These are phyloP conservation scores for Nicotiana knightiana DNA, from an alignment of 257 asterid genomes.

Conservation along the genomic window DNA sequence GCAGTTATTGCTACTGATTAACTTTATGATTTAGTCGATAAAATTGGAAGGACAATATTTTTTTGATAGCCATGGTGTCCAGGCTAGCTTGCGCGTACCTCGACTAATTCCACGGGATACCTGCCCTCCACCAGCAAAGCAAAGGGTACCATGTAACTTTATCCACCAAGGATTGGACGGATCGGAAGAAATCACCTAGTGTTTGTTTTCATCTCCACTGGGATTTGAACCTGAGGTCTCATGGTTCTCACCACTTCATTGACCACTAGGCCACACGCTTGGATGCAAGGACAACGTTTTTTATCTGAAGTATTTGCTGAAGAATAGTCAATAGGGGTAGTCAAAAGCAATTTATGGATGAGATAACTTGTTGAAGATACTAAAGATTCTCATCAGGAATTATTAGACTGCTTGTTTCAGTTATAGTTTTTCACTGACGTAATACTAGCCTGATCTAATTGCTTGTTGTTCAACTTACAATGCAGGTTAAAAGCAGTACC, in stretches of 20 bases:
- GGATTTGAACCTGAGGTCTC: too few relatives aligned
- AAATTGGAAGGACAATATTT: not conserved
- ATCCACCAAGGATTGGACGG: too few relatives aligned
- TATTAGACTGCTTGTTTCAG: not conserved
- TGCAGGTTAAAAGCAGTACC: conserved; percentile 59
- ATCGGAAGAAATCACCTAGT: too few relatives aligned
- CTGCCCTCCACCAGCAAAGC: too few relatives aligned
- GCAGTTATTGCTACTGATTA: not conserved
- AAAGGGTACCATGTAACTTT: too few relatives aligned
- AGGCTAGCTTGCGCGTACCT: too few relatives aligned
- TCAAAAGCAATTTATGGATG: not conserved
- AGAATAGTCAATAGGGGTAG: not conserved
- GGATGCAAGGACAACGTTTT: not conserved
- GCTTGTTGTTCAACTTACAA: not conserved
- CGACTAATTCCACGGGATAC: too few relatives aligned
- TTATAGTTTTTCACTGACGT: not conserved
- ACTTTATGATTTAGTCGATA: not conserved
- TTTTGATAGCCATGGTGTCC: too few relatives aligned
- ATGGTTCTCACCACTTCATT: too few relatives aligned
- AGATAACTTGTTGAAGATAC: not conserved
- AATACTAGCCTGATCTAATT: not conserved
- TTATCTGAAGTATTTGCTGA: not conserved
- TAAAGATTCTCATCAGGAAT: not conserved
- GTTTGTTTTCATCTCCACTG: too few relatives aligned
- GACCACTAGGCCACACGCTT: too few relatives aligned